These are phyloP conservation scores for Penicillium fuscoglaucum DNA, from an alignment of 2,329 filamentous ascomycete genomes.

Conservation along the genomic window DNA sequence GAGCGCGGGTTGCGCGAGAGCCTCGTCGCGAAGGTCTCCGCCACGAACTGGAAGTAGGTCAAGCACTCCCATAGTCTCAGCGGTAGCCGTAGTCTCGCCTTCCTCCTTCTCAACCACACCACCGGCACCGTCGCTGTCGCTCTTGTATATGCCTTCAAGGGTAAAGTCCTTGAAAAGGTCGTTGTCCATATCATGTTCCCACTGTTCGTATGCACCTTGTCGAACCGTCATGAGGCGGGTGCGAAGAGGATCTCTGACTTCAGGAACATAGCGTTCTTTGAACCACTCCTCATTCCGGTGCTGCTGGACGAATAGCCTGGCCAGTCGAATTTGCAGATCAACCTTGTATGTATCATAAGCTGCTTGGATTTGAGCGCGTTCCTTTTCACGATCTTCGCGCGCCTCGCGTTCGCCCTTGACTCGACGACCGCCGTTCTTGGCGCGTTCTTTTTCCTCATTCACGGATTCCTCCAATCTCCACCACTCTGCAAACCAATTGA, in stretches of 20 bases:
- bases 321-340: constrained; percentile 70
- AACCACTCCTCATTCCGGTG: constrained; percentile 99
- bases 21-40: constrained; percentile 86
- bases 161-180: constrained; percentile 94
- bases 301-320: constrained; percentile 81
- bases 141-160: constrained; percentile 89
- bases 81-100: constrained; percentile 85
- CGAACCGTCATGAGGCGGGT: constrained; percentile 77
- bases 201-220: constrained; percentile 75
- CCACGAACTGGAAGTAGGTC: constrained; percentile 82
- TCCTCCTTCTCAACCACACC: constrained; percentile 91
- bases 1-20: constrained; percentile 82
- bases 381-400: constrained; percentile 62
- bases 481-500: constrained; percentile 69
- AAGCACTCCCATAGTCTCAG: constrained; percentile 88
- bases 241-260: constrained; percentile 73
- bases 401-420: constrained; percentile 64
- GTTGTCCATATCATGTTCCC: constrained; percentile 81
- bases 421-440: constrained; percentile 59
- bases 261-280: constrained; percentile 86
- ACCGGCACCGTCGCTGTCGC: constrained; percentile 82
- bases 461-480: constrained; percentile 64
- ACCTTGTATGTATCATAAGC: constrained; percentile 67
- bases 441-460: constrained; percentile 64
- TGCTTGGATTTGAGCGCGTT: constrained; percentile 62